A percentile compares a stretch with the other conserved stretches of the same genome.
Conservation (phyloP, 305 asterid genomes). For the Coffea humblotiana region DNA sequence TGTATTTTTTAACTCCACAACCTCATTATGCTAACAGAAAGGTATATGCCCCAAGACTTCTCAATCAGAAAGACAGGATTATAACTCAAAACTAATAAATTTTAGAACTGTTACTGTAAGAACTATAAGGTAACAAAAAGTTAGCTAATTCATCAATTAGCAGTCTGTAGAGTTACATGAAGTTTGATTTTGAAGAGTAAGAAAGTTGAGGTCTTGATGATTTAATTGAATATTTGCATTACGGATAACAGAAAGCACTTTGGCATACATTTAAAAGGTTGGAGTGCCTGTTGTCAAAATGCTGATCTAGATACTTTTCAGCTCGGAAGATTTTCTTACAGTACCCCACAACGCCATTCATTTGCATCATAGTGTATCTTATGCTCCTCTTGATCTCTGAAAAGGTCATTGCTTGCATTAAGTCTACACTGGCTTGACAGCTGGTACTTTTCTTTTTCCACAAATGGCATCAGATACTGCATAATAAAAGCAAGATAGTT, state of each 20-base stretch:
- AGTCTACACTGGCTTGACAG: conserved; percentile 66
- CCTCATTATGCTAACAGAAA: background rate
- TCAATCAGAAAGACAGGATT: background rate
- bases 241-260: conserved; percentile 18
- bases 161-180: background rate
- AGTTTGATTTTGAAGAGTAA: background rate
- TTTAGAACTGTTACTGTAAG: background rate
- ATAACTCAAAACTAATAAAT: background rate
- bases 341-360: conserved; percentile 87
- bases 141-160: background rate
- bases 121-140: background rate
- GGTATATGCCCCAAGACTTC: background rate
- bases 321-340: conserved; percentile 85
- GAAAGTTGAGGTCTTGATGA: background rate
- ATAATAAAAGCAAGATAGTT: conserved; percentile 14
- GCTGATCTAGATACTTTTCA: conserved; percentile 80
- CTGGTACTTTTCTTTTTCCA: conserved; percentile 67
- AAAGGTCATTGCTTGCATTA: conserved; percentile 73
- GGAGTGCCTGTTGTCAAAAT: conserved; percentile 85
- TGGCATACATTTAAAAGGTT: conserved; percentile 81
- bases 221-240: conserved; percentile 4
- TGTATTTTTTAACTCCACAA: background rate
- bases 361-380: conserved; percentile 72
- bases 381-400: conserved; percentile 91
- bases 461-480: conserved; percentile 84